Evolutionary conservation across 768 basidiomycete genomes (phyloP), one percentile per base, ranked within the genome.

Genomic region (Termitomyces sp.): DNA sequence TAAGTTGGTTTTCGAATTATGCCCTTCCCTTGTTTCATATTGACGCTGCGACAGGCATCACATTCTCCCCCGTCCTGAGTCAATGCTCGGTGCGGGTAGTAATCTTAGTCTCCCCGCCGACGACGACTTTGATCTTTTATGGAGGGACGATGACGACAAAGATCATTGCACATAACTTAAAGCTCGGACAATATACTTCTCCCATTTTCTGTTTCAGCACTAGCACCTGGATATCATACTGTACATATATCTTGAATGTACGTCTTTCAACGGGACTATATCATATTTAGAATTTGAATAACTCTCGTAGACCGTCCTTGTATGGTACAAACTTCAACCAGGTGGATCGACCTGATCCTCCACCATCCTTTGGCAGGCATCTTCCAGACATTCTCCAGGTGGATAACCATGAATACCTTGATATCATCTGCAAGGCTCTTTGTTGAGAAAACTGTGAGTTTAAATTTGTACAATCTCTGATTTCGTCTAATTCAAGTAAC

Each of bases 81-180:
- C 67, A 21, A 65, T 68, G 21, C 62, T 67, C 31, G 71, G 72
- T n/a, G 21, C 43, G 25, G 67, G 66, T 37, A 74, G 75, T 5
- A 82, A 80, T 56, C 75, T 80, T 29, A 79, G 80, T 4, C 67
- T 82, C 8, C 78, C 80, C 0, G 74, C 75, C 40, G 82, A 81
- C 59, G 81, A 75, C 44, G 79, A 78, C 44, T 82, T 81, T 53
- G 81, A 85, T 63, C 62, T 82, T 16, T 62, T 79, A 19, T 81
- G 76, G 78, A 81, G 77, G 29, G 83, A 81, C 49, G 78, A 80
- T 7, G 83, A 83, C 25, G 74, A 61, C 32, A 43, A 51, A n/a
- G 55, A 63, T 32, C 54, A 59, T 46, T 25, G 35, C 29, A 44
- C 31, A 27, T 59, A 29, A 29, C 27, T 10, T 19, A 29, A 16